These are phyloP conservation scores for Echites panduratus DNA, from an alignment of 257 asterid species.

Conservation along the genomic window DNA sequence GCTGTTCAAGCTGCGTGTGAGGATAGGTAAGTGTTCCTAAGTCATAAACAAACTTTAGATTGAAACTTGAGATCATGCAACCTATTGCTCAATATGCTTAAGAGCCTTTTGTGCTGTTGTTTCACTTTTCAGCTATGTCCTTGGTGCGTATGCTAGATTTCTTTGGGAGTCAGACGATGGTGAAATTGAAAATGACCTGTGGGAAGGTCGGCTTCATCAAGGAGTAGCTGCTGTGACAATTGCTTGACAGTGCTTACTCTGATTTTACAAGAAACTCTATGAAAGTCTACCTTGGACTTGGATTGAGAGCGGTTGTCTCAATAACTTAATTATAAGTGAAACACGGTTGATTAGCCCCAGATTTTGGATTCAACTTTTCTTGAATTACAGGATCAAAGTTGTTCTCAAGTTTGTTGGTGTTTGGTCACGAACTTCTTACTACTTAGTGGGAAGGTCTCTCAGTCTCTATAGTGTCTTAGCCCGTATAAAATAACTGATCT, in stretches of 20 bases:
- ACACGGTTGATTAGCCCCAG: background rate
- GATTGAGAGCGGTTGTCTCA: background rate
- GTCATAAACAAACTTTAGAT: background rate
- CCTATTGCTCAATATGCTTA: background rate
- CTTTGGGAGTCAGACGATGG: constrained; percentile 73
- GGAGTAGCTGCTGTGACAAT: constrained; percentile 17
- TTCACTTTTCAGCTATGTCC: constrained; percentile 51
- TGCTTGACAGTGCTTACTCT: constrained; percentile 8
- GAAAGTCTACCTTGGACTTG: background rate
- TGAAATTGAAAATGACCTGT: constrained; percentile 15
- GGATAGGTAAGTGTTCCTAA: constrained; percentile 42
- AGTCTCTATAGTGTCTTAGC: background rate
- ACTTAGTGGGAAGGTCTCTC: background rate
- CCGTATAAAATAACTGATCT: background rate
- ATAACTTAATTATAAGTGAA: background rate
- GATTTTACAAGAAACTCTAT: background rate
- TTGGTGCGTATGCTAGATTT: constrained; percentile 78
- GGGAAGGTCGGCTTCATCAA: constrained; percentile 4
- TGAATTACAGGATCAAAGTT: background rate
- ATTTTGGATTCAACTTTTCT: background rate
- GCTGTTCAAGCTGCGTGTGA: constrained; percentile 61
- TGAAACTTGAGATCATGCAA: background rate
- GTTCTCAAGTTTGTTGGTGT: background rate
- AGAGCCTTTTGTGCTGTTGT: too few relatives aligned
- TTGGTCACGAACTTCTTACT: background rate